Conservation (phyloP, 371 early-diverging fungal genomes). For the Zancudomyces culisetae region DNA sequence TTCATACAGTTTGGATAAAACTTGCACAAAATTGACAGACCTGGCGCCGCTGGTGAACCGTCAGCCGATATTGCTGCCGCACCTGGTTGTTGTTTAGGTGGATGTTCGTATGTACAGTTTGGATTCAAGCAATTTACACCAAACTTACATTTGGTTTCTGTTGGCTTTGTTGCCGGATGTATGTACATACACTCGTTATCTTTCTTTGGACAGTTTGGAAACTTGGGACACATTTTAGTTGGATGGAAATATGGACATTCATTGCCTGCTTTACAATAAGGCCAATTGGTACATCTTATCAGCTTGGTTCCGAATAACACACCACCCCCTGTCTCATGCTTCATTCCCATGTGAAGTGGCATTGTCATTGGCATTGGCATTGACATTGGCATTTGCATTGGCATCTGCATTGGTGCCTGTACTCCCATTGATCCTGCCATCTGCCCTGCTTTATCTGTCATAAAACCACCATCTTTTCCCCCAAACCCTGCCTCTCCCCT, state of each 20-base stretch:
- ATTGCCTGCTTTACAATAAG: not conserved
- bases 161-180: not conserved
- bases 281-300: not conserved
- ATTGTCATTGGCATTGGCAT: too few relatives aligned
- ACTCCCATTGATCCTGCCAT: too few relatives aligned
- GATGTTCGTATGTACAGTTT: not conserved
- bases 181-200: not conserved
- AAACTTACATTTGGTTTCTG: not conserved
- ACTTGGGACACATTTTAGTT: not conserved
- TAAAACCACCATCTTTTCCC: too few relatives aligned
- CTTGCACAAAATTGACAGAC: not conserved
- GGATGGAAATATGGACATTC: constrained; percentile 1
- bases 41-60: not conserved
- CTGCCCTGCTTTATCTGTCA: too few relatives aligned
- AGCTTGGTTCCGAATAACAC: not conserved
- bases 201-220: not conserved
- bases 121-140: constrained; percentile 1
- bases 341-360: too few relatives aligned
- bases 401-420: too few relatives aligned
- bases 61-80: not conserved
- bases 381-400: too few relatives aligned
- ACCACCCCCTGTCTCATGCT: too few relatives aligned
- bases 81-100: not conserved
- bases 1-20: constrained; percentile 3
- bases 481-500: too few relatives aligned